phyloP scores from a whole-genome alignment of 345 rosid genomes.

The Citropsis articulata region DNA sequence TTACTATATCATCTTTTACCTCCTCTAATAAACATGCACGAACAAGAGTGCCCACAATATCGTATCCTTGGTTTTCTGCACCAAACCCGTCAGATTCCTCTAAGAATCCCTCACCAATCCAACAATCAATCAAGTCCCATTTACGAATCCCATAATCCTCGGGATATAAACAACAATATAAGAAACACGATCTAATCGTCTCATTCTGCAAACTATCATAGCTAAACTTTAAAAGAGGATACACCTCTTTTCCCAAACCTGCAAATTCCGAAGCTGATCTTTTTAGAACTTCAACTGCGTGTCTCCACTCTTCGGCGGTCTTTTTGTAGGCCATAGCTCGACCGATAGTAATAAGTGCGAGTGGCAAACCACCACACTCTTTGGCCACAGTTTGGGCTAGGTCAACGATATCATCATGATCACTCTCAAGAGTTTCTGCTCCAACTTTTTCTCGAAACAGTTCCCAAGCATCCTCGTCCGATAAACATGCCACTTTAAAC shows the following conservation, averaged over 20 bases:
- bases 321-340: background rate
- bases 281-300: background rate
- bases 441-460: no score
- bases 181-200: background rate
- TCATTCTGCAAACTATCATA: background rate
- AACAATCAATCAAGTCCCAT: no score
- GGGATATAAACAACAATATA: background rate
- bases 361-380: constrained; percentile 1
- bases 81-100: no score
- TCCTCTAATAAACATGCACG: no score
- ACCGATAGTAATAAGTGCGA: background rate
- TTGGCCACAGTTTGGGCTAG: background rate
- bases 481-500: no score
- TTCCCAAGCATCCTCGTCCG: no score
- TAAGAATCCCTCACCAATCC: no score
- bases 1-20: no score
- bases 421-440: background rate
- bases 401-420: background rate
- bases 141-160: no score
- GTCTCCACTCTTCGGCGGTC: background rate
- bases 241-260: background rate
- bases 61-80: no score
- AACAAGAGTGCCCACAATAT: no score
- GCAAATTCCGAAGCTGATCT: background rate
- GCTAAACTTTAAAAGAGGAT: background rate